Conservation (phyloP, 805 yeast genomes). For the Starmera quercuum region DNA sequence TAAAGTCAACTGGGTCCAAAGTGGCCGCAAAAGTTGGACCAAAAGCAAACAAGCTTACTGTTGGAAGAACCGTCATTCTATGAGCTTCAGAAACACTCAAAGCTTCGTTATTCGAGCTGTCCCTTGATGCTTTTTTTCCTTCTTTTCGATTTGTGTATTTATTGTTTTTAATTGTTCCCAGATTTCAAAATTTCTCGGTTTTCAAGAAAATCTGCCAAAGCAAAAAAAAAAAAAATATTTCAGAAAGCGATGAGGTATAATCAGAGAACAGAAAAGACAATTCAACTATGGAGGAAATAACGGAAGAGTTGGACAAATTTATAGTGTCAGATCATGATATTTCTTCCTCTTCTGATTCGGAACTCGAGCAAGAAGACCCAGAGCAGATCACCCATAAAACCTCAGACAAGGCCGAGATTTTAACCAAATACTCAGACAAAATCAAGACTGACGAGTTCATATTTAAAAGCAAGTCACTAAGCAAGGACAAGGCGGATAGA, state of each 20-base stretch:
- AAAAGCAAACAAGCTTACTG: no score
- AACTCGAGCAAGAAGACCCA: background rate
- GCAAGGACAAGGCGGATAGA: slow-evolving; percentile 81
- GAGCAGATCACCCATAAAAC: slow-evolving; percentile 4
- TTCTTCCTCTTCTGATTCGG: background rate
- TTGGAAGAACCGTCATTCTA: no score
- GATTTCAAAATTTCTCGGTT: background rate
- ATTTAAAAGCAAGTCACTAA: slow-evolving; percentile 46
- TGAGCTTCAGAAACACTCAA: no score
- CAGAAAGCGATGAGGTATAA: background rate
- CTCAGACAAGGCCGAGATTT: slow-evolving; percentile 37
- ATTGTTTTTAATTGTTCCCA: background rate
- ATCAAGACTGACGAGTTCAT: slow-evolving; percentile 58
- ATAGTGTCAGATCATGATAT: background rate
- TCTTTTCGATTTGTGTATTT: background rate
- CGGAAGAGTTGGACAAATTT: background rate
- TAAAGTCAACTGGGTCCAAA: no score
- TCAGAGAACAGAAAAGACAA: background rate
- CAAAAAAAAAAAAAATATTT: background rate
- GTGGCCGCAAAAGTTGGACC: no score
- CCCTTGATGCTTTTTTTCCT: background rate
- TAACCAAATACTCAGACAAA: slow-evolving; percentile 55
- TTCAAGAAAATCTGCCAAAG: background rate
- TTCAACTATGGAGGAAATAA: background rate
- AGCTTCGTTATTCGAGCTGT: no score